These are phyloP conservation scores for Apostasia ramifera DNA, from an alignment of 106 monocot species.

Conservation along the genomic window DNA sequence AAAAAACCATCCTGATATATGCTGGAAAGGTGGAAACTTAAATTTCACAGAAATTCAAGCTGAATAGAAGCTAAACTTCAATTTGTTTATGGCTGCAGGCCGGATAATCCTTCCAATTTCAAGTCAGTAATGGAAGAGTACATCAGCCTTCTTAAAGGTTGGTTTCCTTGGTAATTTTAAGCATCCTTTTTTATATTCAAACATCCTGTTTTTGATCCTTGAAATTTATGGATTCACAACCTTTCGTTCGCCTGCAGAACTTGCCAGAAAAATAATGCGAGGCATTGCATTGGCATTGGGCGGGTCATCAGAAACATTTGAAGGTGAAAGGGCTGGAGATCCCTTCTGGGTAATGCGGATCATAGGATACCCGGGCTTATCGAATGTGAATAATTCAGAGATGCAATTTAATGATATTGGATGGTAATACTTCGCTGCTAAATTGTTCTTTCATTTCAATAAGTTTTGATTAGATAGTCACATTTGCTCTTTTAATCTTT, in stretches of 20 bases:
- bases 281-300: constrained; percentile 93
- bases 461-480: not conserved
- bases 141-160: constrained; percentile 58
- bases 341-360: constrained; percentile 81
- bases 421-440: constrained; percentile 44
- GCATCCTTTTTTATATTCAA: not conserved
- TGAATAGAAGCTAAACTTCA: not conserved
- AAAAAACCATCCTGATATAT: too few relatives aligned
- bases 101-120: constrained; percentile 60
- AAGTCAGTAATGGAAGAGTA: constrained; percentile 64
- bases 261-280: constrained; percentile 90
- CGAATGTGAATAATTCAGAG: constrained; percentile 17
- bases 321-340: constrained; percentile 75
- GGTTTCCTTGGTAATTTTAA: not conserved
- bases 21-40: not conserved
- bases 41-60: not conserved
- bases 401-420: constrained; percentile 50
- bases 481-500: not conserved
- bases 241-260: constrained; percentile 33
- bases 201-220: not conserved
- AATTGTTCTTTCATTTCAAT: not conserved
- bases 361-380: constrained; percentile 77
- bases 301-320: constrained; percentile 65
- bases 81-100: constrained; percentile 39
- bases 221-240: not conserved